phyloP scores from a whole-genome alignment of 371 early-diverging fungal species.

The Coemansia sp. region DNA sequence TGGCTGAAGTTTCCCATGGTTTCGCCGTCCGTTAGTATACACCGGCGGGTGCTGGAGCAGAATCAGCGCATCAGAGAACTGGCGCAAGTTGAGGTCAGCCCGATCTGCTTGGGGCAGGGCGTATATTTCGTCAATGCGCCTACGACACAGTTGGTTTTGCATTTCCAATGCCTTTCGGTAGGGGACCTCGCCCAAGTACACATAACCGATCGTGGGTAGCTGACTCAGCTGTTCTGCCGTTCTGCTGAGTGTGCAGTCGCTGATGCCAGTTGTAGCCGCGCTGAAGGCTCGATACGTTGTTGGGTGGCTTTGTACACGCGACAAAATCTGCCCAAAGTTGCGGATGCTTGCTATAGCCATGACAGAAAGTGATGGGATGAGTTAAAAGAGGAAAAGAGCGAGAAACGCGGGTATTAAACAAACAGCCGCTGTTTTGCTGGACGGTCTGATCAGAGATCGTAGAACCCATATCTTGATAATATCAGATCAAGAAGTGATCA shows the following conservation, averaged over 20 bases:
- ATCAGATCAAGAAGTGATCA: too few species aligned
- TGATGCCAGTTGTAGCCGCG: neutral
- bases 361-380: neutral
- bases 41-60: slow-evolving; percentile 86
- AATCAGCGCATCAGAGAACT: slow-evolving; percentile 62
- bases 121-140: slow-evolving; percentile 52
- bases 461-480: too few species aligned
- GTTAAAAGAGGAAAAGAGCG: too few species aligned
- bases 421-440: too few species aligned
- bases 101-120: slow-evolving; percentile 7
- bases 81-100: slow-evolving; percentile 13
- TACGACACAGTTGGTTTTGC: slow-evolving; percentile 57
- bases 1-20: slow-evolving; percentile 58
- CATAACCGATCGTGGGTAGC: slow-evolving; percentile 48
- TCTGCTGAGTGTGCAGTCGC: slow-evolving; percentile 34
- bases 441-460: too few species aligned
- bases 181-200: slow-evolving; percentile 55
- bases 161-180: slow-evolving; percentile 60
- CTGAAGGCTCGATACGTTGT: neutral
- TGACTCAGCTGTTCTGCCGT: slow-evolving; percentile 22
- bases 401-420: too few species aligned
- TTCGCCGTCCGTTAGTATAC: slow-evolving; percentile 88
- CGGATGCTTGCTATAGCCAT: neutral
- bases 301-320: neutral
- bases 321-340: neutral